Base-by-base conservation (phyloP, 768 basidiomycete genomes). In the Gautieria morchelliformis region DNA sequence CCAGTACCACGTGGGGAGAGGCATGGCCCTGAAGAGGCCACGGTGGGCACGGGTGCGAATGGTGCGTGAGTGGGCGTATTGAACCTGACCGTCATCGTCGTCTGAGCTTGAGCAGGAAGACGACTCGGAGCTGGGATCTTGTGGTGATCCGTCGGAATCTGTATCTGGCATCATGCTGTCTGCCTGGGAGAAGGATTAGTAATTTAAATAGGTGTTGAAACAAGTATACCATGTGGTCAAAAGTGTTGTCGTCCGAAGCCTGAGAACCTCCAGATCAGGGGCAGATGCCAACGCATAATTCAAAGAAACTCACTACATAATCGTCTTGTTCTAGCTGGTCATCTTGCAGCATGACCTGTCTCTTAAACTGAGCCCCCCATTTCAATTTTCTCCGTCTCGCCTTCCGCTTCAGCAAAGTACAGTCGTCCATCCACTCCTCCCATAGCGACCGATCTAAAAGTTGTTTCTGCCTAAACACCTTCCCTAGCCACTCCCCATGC, bases 1-100 rank as follows among this genome's bases (percentile, higher is more conserved):
- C 56, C 56, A 57, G 44, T 57, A 50, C 56, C 56, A 57, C 32
- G 32, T 24, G 8, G 56, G 42, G 12, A 40, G 15, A 19, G 56
- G 56, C 56, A 57, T 50, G 24, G 46, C 47, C 22, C 17, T 48
- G 15, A 52, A 52, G 10, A 52, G 37, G 14, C 51, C 51, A 14
- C 51, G 35, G 35, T 33, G 45, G 14, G 40, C 30, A 30, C 46
- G 56, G 20, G 45, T 17, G 19, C 37, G 56, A 8, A 57, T n/a
- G 4, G 37, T 7, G 22, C 22, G 46, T 10, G 22, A 17, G 30
- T 22, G 30, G 10, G 44, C 37, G 47, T 47, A 49, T 14, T 57
- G 19, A 15, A 48, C 24, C 12, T 57, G 27, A 48, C 8, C 24
- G 17, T 39, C 56, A 55, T 55, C 53, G 19, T 55, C 53, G 7